Evolutionary conservation across 495 filamentous ascomycete species (phyloP).

Genomic region (Chaetomium cochliodes): DNA sequence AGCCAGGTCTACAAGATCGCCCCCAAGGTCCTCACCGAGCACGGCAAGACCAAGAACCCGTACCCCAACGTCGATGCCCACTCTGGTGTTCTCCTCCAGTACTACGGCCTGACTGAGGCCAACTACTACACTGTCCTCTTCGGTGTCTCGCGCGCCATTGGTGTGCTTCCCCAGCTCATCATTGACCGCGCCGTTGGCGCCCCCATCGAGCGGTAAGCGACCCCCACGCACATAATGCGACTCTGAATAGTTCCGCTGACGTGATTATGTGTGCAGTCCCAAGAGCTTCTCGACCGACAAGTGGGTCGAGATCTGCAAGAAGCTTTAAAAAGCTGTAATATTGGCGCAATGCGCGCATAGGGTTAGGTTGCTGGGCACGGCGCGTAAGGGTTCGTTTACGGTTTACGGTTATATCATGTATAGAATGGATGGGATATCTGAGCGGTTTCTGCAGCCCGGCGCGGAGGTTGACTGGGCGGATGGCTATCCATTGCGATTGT

Average conservation of each 20-base stretch:
- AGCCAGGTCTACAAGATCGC: constrained; percentile 99
- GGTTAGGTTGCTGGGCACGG: constrained; percentile 34
- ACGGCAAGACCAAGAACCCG: constrained; percentile 97
- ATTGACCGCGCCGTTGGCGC: constrained; percentile 96
- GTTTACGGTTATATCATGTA: constrained; percentile 35
- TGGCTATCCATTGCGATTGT: constrained; percentile 32
- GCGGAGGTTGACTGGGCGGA: constrained; percentile 21
- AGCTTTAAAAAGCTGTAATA: constrained; percentile 62
- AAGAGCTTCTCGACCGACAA: constrained; percentile 98
- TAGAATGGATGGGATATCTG: constrained; percentile 34
- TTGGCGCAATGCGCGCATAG: constrained; percentile 15
- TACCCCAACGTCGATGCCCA: constrained; percentile 58
- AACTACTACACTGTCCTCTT: constrained; percentile 99
- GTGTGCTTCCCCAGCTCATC: constrained; percentile 98
- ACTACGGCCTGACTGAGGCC: constrained; percentile 97
- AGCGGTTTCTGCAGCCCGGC: constrained; percentile 24
- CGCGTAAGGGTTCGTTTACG: constrained; percentile 30
- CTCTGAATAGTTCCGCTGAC: constrained; percentile 2
- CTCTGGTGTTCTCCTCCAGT: constrained; percentile 97
- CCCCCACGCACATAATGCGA: background rate
- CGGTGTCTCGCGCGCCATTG: constrained; percentile 95
- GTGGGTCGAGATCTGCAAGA: constrained; percentile 85
- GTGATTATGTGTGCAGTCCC: constrained; percentile 49
- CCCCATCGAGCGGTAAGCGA: constrained; percentile 62
- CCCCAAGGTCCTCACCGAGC: constrained; percentile 93